Conservation (phyloP, 257 asterid species). For the Sherardia arvensis region DNA sequence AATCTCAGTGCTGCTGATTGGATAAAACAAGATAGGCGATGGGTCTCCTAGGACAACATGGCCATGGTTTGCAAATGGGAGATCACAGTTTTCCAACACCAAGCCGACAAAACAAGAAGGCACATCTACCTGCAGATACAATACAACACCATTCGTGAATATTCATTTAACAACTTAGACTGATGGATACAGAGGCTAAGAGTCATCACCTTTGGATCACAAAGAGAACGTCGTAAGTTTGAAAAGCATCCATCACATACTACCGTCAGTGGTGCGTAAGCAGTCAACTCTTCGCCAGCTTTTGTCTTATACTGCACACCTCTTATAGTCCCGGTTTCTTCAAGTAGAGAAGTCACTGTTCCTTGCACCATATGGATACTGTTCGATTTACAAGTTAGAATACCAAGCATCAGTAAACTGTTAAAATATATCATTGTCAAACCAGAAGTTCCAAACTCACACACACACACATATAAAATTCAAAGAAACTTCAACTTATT, state of each 20-base stretch:
- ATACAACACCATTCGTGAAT: background rate
- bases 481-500: background rate
- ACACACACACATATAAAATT: background rate
- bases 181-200: too few relatives aligned
- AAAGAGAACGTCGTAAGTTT: slow-evolving; percentile 51
- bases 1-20: slow-evolving; percentile 44
- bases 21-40: slow-evolving; percentile 50
- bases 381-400: background rate
- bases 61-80: slow-evolving; percentile 44
- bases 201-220: slow-evolving; percentile 50
- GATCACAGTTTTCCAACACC: slow-evolving; percentile 42
- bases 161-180: background rate
- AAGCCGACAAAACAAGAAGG: slow-evolving; percentile 60
- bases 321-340: slow-evolving; percentile 43
- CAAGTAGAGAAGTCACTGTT: slow-evolving; percentile 52
- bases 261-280: slow-evolving; percentile 53
- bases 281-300: slow-evolving; percentile 41
- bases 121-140: slow-evolving; percentile 34
- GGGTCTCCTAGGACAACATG: slow-evolving; percentile 49
- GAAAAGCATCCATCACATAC: slow-evolving; percentile 80
- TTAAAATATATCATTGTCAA: background rate
- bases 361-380: slow-evolving; percentile 72
- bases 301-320: slow-evolving; percentile 56
- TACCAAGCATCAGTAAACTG: background rate
- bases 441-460: background rate